A percentile compares a stretch with the other conserved stretches of the same genome.
Conservation (phyloP, 1,284 basidiomycete species). For the Ceratobasidium sp. region DNA sequence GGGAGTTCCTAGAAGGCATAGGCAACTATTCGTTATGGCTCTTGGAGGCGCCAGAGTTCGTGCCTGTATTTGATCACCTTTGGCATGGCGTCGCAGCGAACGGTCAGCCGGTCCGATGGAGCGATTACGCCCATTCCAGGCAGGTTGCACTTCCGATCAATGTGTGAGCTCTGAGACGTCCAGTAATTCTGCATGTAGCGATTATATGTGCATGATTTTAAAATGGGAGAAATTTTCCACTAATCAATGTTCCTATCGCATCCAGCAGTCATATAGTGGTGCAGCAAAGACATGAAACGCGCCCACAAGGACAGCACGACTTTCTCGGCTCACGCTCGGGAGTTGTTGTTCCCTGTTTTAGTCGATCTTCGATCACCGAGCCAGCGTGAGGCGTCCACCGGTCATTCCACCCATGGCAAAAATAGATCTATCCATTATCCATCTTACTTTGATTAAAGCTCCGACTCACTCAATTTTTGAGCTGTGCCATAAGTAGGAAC, state of each 20-base stretch:
- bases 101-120: constrained; percentile 18
- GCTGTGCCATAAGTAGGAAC: neutral
- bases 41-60: constrained; percentile 7
- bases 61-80: constrained; percentile 18
- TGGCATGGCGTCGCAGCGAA: constrained; percentile 17
- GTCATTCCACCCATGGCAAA: neutral
- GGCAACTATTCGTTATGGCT: neutral
- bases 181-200: neutral
- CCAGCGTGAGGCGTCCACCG: neutral
- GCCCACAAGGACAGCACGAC: no score
- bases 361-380: no score
- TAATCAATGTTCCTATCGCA: no score
- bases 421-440: neutral
- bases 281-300: no score
- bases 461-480: constrained; percentile 1
- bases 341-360: no score
- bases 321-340: no score
- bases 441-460: neutral
- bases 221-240: no score
- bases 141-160: neutral
- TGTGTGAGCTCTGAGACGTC: neutral
- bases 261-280: no score
- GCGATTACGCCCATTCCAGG: constrained; percentile 10
- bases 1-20: neutral
- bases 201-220: no score